Evolutionary conservation across 331 rosid genomes (phyloP), one percentile per base, ranked within the genome.

Genomic region (Acacia pycnantha): DNA sequence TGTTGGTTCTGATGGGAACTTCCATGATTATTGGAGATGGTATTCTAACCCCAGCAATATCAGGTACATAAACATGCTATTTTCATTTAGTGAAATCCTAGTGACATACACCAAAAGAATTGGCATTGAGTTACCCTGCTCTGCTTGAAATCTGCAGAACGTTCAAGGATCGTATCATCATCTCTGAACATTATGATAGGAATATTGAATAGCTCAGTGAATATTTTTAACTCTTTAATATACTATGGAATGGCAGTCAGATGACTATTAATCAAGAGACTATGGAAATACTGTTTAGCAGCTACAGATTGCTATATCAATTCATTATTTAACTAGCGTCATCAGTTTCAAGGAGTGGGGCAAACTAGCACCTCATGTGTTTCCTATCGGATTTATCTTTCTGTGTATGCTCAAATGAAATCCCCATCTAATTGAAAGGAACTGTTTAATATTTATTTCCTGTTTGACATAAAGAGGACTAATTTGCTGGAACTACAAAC

Each of bases 21-120:
- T 95, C 99, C 81, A 90, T 95, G 99, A 81, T 93, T 84, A 95
- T 95, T 78, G 99, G 98, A 79, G 99, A 93, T 80, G 99, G 99
- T 73, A 93, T 95, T 86, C 88, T 95, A 54, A 95, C 99, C 76
- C 98, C 99, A 26, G 98, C 98, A 56, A 92, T 95, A 81, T 95
- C 99, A 88, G 99, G 99, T 95, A 83, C 83, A 22, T 73, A 65
- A 48, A 47, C 81, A 66, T 65, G 11, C 68, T 58, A 61, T 62
- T 27, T 26, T 27, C 15, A 27, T 26, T 62, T 4, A 27, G 67
- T 59, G 67, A 59, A 59, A 31, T 61, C 65, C 35, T 10, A 40
- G 69, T 75, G 53, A 29, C 73, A 44, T 51, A 74, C 43, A 21
- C 51, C n/a, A 50, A 56, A 12, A 73, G 48, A 19, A 27, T 40